Percentiles rank a stretch among this genome's conserved stretches.
phyloP scores from a whole-genome alignment of 2,329 filamentous ascomycete genomes.

The Zelopaecilomyces penicillatus region DNA sequence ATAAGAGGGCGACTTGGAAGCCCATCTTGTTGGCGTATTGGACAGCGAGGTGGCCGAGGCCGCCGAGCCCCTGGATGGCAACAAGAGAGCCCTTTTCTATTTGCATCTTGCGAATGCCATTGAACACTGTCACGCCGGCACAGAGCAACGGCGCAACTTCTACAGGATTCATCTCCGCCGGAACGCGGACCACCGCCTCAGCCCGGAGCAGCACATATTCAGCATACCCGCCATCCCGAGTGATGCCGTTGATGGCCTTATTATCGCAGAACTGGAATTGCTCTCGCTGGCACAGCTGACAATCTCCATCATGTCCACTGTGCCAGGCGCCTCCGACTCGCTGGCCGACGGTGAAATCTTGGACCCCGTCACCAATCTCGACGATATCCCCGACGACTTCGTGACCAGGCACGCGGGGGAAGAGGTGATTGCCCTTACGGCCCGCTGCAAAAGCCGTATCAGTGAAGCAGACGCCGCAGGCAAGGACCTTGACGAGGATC shows the following conservation, averaged over 20 bases:
- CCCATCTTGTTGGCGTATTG: constrained; percentile 72
- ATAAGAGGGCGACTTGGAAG: constrained; percentile 62
- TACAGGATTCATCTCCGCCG: constrained; percentile 41
- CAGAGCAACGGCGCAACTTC: constrained; percentile 53
- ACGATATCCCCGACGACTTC: constrained; percentile 60
- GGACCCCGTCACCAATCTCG: constrained; percentile 46
- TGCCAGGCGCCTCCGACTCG: constrained; percentile 46
- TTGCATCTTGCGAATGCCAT: constrained; percentile 45
- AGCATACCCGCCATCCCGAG: constrained; percentile 57
- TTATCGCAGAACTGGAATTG: constrained; percentile 63
- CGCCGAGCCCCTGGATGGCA: constrained; percentile 62
- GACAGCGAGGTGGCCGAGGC: constrained; percentile 68
- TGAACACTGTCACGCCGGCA: constrained; percentile 58
- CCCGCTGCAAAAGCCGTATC: constrained; percentile 44
- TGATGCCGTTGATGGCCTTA: constrained; percentile 55
- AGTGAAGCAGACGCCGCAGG: constrained; percentile 64
- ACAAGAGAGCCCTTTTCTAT: constrained; percentile 45
- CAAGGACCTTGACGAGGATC: constrained; percentile 62
- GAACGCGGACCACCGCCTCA: constrained; percentile 52
- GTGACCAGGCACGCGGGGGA: constrained; percentile 60
- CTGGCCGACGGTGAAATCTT: constrained; percentile 51
- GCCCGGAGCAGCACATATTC: constrained; percentile 53
- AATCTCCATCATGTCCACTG: constrained; percentile 50
- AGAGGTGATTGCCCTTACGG: constrained; percentile 40
- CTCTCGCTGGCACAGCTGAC: constrained; percentile 54